These are phyloP conservation scores for Phyllosticta paracitricarpa DNA, from an alignment of 2,329 filamentous ascomycete species.

Conservation along the genomic window DNA sequence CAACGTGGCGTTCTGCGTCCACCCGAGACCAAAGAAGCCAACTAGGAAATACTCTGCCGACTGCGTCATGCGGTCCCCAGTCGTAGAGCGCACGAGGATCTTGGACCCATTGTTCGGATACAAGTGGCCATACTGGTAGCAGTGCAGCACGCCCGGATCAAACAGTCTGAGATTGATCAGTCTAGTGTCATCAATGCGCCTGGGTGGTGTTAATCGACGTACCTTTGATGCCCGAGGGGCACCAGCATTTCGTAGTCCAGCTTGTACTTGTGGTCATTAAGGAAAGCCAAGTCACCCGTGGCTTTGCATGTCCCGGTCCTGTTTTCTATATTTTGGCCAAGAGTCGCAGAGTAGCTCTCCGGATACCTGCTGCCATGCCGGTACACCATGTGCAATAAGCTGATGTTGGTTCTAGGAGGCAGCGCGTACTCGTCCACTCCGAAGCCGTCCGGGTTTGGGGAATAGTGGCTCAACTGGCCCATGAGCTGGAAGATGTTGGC, in stretches of 20 bases:
- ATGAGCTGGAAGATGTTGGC: conserved; percentile 61
- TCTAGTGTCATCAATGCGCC: not conserved
- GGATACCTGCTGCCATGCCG: conserved; percentile 68
- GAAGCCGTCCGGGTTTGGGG: conserved; percentile 57
- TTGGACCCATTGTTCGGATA: conserved; percentile 61
- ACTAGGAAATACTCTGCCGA: conserved; percentile 69
- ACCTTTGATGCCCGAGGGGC: conserved; percentile 60
- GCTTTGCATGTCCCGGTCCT: conserved; percentile 46
- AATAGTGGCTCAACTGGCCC: conserved; percentile 61
- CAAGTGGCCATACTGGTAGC: conserved; percentile 61
- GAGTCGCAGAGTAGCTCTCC: conserved; percentile 50
- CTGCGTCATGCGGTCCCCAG: conserved; percentile 68
- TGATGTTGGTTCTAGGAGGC: conserved; percentile 55
- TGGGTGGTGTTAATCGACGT: not conserved
- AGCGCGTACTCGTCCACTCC: conserved; percentile 63
- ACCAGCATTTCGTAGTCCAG: conserved; percentile 64
- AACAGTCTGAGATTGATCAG: conserved; percentile 36
- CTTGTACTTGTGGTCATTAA: conserved; percentile 59
- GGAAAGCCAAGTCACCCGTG: conserved; percentile 51
- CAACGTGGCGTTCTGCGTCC: conserved; percentile 62
- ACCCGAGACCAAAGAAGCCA: conserved; percentile 68
- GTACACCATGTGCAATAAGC: conserved; percentile 62
- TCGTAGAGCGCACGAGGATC: conserved; percentile 64
- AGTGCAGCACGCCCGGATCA: conserved; percentile 59
- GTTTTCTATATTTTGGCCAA: conserved; percentile 46